These are phyloP conservation scores for Annulohypoxylon nitens DNA, from an alignment of 495 filamentous ascomycete genomes.

Conservation along the genomic window DNA sequence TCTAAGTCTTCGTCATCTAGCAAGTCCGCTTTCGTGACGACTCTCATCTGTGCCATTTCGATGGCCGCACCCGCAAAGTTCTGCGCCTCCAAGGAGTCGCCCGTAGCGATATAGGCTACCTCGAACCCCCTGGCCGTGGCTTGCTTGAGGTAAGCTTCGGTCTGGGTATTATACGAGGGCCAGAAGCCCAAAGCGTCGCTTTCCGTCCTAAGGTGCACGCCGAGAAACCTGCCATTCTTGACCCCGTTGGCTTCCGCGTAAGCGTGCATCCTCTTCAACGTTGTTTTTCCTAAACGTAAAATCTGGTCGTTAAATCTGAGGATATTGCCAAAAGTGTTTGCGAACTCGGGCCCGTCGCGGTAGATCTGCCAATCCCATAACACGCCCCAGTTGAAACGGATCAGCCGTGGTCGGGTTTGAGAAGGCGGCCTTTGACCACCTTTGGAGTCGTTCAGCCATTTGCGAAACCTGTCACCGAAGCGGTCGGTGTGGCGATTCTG, in stretches of 20 bases:
- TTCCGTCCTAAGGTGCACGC: constrained; percentile 60
- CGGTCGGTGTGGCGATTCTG: constrained; percentile 62
- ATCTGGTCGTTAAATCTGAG: constrained; percentile 57
- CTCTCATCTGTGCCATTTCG: constrained; percentile 50
- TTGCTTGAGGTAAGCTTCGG: constrained; percentile 53
- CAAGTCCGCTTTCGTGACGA: constrained; percentile 56
- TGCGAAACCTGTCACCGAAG: constrained; percentile 56
- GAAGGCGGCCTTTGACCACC: constrained; percentile 47
- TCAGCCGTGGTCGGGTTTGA: constrained; percentile 51
- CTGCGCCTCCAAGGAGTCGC: constrained; percentile 57
- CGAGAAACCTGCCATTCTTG: constrained; percentile 49
- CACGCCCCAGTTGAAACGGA: constrained; percentile 63
- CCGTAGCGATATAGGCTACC: constrained; percentile 60
- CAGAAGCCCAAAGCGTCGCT: constrained; percentile 59
- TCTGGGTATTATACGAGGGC: constrained; percentile 59
- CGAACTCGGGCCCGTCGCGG: constrained; percentile 61
- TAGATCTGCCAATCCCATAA: constrained; percentile 62
- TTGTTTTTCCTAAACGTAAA: constrained; percentile 50
- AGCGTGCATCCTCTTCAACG: constrained; percentile 52
- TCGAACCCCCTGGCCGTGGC: constrained; percentile 50
- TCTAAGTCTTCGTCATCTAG: constrained; percentile 51
- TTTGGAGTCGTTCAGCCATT: constrained; percentile 50
- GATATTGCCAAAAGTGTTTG: constrained; percentile 56
- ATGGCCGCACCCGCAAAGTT: constrained; percentile 53
- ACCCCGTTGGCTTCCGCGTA: constrained; percentile 47